phyloP scores from a whole-genome alignment of 139 green algal genomes.

The Diplosphaera chodatii region DNA sequence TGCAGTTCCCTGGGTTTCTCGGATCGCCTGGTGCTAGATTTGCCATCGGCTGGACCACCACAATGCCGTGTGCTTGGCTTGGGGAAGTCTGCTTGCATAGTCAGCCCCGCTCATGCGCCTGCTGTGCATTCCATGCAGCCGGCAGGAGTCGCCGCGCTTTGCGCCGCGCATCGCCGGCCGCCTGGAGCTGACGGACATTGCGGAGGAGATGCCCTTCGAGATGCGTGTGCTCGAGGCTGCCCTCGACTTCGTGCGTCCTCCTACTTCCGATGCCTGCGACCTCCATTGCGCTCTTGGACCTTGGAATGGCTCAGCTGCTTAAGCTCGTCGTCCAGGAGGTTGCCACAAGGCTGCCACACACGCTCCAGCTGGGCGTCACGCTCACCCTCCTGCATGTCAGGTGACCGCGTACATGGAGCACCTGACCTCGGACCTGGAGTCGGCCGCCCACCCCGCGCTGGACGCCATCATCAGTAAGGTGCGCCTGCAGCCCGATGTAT shows the following conservation, averaged over 20 bases:
- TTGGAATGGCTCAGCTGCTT: too few relatives aligned
- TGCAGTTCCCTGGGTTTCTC: too few relatives aligned
- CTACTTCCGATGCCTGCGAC: too few relatives aligned
- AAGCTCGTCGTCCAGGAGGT: too few relatives aligned
- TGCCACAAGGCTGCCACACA: too few relatives aligned
- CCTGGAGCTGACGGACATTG: background rate
- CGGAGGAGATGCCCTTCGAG: slow-evolving; percentile 48
- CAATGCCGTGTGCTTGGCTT: too few relatives aligned
- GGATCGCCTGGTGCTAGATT: too few relatives aligned
- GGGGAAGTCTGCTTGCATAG: too few relatives aligned
- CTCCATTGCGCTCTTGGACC: too few relatives aligned
- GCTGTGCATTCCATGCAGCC: background rate
- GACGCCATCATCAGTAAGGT: slow-evolving; percentile 78
- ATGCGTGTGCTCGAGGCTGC: slow-evolving; percentile 52
- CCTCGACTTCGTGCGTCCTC: slow-evolving; percentile 36
- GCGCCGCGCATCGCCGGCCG: background rate
- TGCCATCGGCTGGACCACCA: too few relatives aligned
- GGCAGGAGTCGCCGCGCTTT: background rate
- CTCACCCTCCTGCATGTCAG: slow-evolving; percentile 29
- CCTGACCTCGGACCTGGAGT: slow-evolving; percentile 74
- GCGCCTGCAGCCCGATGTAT: background rate
- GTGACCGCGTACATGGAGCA: slow-evolving; percentile 60
- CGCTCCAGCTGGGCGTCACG: too few relatives aligned
- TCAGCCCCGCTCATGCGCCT: too few relatives aligned
- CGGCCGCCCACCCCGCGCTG: slow-evolving; percentile 70